These are phyloP conservation scores for Mycena sp. DNA, from an alignment of 1,284 basidiomycete species.

Conservation along the genomic window DNA sequence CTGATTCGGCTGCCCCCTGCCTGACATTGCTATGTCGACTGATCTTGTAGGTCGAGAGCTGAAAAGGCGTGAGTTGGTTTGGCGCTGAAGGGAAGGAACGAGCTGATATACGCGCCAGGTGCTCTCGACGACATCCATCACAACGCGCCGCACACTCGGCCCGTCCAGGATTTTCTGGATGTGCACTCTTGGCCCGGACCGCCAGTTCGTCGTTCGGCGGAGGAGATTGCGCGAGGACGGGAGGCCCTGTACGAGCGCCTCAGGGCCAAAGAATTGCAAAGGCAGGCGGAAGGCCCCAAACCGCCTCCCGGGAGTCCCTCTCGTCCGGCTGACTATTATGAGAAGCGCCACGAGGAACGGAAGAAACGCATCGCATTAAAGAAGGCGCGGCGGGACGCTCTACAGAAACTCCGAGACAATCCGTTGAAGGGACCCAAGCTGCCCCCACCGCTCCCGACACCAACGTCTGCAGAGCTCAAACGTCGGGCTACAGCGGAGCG, in stretches of 20 bases:
- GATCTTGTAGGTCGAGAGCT: background rate
- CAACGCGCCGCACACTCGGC: background rate
- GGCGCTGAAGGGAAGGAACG: too few species aligned
- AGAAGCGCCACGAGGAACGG: background rate
- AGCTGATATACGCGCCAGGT: background rate
- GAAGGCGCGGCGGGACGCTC: background rate
- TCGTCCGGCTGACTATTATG: background rate
- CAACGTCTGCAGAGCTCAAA: too few species aligned
- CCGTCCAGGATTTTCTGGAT: background rate
- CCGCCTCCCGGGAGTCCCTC: background rate
- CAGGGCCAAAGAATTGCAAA: background rate
- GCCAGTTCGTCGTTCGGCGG: background rate
- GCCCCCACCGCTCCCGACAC: background rate
- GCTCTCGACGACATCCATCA: background rate
- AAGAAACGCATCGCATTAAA: background rate
- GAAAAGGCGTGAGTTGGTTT: background rate
- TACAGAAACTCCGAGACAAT: background rate
- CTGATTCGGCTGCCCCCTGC: too few species aligned
- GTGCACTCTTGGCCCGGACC: too few species aligned
- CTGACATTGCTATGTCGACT: too few species aligned
- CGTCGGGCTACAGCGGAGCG: too few species aligned
- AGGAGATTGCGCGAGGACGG: background rate
- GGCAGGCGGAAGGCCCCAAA: too few species aligned
- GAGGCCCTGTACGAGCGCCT: background rate
- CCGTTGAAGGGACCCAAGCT: background rate